Percentiles rank a stretch among this genome's conserved stretches.
phyloP scores from a whole-genome alignment of 2,329 filamentous ascomycete genomes.

The Chrysosphaeria jannelii region DNA sequence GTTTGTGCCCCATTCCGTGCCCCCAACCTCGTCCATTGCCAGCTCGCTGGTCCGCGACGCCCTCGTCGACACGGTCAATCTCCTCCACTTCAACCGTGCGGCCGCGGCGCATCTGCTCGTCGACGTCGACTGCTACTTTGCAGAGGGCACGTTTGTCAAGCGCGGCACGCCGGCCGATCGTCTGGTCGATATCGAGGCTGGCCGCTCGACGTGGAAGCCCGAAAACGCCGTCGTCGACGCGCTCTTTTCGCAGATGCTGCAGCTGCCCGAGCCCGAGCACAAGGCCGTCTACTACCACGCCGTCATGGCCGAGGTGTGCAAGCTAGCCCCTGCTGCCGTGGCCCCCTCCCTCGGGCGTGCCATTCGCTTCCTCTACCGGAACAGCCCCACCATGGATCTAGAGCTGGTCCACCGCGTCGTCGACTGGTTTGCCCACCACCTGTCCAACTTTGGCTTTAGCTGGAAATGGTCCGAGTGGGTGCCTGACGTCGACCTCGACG shows the following conservation, averaged over 20 bases:
- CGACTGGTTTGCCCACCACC: constrained; percentile 92
- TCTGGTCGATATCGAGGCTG: constrained; percentile 34
- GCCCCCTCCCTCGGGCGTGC: constrained; percentile 79
- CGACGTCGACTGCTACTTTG: constrained; percentile 84
- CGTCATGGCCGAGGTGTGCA: constrained; percentile 81
- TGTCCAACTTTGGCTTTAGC: constrained; percentile 96
- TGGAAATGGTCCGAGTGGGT: constrained; percentile 99
- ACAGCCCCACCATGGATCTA: constrained; percentile 53
- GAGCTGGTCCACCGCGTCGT: constrained; percentile 68
- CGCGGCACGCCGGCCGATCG: constrained; percentile 80
- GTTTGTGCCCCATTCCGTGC: constrained; percentile 73
- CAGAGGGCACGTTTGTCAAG: constrained; percentile 70
- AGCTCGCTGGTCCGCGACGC: constrained; percentile 62
- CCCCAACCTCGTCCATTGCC: constrained; percentile 42
- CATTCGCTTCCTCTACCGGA: constrained; percentile 72
- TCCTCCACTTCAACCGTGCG: constrained; percentile 75
- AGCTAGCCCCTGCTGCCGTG: constrained; percentile 84
- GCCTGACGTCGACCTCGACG: constrained; percentile 49
- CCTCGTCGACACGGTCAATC: constrained; percentile 76
- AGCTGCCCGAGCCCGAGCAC: constrained; percentile 62
- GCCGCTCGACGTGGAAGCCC: constrained; percentile 69
- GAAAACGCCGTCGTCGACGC: constrained; percentile 95
- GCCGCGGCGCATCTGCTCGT: constrained; percentile 68
- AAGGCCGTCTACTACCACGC: constrained; percentile 94
- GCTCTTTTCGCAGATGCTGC: constrained; percentile 82